phyloP scores from a whole-genome alignment of 352 stramenopile species.

The Phytophthora meadii region DNA sequence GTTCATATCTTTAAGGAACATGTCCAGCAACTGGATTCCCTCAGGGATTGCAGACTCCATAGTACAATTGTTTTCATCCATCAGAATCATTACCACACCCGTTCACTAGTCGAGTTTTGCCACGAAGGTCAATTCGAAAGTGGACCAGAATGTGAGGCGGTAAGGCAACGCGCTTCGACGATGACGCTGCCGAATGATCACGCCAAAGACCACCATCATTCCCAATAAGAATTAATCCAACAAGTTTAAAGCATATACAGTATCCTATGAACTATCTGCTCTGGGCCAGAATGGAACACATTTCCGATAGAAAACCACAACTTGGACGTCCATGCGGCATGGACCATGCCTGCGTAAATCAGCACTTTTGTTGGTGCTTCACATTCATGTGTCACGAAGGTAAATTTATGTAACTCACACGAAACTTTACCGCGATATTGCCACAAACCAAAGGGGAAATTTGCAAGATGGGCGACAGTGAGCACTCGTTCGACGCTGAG shows the following conservation, averaged over 20 bases:
- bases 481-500: slow-evolving; percentile 7
- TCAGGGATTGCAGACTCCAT: background rate
- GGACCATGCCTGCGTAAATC: too few relatives aligned
- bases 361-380: too few relatives aligned
- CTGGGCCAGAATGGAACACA: too few relatives aligned
- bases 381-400: too few relatives aligned
- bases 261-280: too few relatives aligned
- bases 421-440: background rate
- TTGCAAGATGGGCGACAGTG: slow-evolving; percentile 18
- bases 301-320: too few relatives aligned
- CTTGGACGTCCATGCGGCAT: too few relatives aligned
- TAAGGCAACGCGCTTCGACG: background rate
- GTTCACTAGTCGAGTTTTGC: background rate
- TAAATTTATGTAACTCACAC: background rate
- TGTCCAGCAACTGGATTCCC: background rate
- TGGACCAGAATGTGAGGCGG: background rate
- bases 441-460: slow-evolving; percentile 15
- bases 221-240: background rate
- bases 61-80: too few relatives aligned
- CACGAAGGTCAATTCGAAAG: slow-evolving; percentile 1
- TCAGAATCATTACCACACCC: background rate
- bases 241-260: too few relatives aligned
- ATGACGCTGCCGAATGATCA: slow-evolving; percentile 10
- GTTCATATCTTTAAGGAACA: slow-evolving; percentile 15
- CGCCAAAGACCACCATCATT: slow-evolving; percentile 6